Conservation (phyloP, 768 basidiomycete genomes). For the Kwoniella bestiolae region DNA sequence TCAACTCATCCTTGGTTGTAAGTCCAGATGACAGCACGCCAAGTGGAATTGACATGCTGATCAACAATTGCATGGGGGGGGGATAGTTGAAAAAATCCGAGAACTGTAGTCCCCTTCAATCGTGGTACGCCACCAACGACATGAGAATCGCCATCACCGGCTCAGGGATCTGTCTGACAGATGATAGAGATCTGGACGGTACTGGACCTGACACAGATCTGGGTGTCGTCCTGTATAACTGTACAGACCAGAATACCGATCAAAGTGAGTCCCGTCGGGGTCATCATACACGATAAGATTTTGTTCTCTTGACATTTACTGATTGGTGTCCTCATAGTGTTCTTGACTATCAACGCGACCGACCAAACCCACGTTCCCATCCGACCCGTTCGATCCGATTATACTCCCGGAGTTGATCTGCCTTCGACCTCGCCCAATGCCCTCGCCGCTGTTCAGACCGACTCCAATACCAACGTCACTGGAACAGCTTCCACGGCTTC, state of each 20-base stretch:
- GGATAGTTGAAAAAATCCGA: constrained; percentile 5
- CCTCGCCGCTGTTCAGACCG: not conserved
- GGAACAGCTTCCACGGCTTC: no score
- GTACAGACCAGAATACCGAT: constrained; percentile 6
- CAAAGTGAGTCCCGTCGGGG: constrained; percentile 3
- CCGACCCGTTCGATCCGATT: not conserved
- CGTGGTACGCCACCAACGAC: constrained; percentile 7
- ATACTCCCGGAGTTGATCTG: not conserved
- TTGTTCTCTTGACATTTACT: no score
- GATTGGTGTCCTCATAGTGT: no score
- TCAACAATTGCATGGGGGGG: not conserved
- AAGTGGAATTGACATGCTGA: not conserved
- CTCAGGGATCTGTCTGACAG: not conserved
- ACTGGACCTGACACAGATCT: constrained; percentile 1
- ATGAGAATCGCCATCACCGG: constrained; percentile 2
- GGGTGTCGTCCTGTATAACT: constrained; percentile 3
- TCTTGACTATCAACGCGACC: not conserved
- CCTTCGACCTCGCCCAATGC: not conserved
- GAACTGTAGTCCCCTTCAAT: not conserved
- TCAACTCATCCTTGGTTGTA: not conserved
- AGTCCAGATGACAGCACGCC: not conserved
- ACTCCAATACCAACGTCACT: not conserved
- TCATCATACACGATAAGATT: no score
- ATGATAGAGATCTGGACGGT: not conserved
- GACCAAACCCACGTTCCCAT: not conserved